Evolutionary conservation across 345 rosid species (phyloP).

Genomic region (Euphorbia tirucalli): DNA sequence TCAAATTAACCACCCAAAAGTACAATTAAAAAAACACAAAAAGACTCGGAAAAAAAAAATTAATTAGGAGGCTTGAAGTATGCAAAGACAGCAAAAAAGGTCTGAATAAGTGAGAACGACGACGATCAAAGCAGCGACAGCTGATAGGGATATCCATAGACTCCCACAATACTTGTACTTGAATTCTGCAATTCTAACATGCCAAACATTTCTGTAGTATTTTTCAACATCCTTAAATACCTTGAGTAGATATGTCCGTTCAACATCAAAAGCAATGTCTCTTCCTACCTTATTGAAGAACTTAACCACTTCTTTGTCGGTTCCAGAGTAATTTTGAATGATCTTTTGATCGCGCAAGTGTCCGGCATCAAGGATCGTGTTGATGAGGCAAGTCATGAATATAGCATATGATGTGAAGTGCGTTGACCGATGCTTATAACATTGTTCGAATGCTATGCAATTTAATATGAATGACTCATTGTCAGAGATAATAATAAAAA

Average conservation of each 20-base stretch:
- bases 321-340: constrained; percentile 17
- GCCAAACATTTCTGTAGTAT: constrained; percentile 22
- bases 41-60: too few species aligned
- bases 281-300: constrained; percentile 17
- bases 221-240: constrained; percentile 19
- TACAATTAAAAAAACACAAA: too few species aligned
- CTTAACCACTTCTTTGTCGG: constrained; percentile 12
- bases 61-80: constrained; percentile 3
- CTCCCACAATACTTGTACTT: too few species aligned
- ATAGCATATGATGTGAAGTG: constrained; percentile 13
- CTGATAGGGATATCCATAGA: constrained; percentile 26
- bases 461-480: constrained; percentile 21
- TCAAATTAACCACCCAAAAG: too few species aligned
- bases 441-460: constrained; percentile 26
- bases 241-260: constrained; percentile 1
- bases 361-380: background rate
- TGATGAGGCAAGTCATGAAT: constrained; percentile 10
- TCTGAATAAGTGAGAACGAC: constrained; percentile 23
- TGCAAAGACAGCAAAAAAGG: constrained; percentile 16
- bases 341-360: constrained; percentile 9
- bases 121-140: constrained; percentile 8
- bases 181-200: constrained; percentile 12
- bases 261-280: constrained; percentile 3
- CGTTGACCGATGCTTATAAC: background rate
- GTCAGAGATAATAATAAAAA: too few species aligned